Conservation (phyloP, 2,329 filamentous ascomycete species). For the Alternaria longipes region DNA sequence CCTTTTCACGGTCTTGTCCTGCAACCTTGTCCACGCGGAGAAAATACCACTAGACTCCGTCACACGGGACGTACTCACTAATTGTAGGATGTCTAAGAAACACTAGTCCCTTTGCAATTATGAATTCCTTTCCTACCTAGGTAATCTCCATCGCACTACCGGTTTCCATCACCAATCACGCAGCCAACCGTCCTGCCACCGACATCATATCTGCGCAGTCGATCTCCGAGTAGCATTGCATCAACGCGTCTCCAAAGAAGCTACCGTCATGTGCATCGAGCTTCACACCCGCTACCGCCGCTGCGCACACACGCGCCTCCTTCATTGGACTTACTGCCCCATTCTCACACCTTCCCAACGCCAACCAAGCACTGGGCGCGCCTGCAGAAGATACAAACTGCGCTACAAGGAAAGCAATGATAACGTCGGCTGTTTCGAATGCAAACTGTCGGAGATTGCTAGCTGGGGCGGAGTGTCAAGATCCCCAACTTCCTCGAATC, state of each 20-base stretch:
- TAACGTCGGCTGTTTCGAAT: not conserved
- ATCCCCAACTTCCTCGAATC: not conserved
- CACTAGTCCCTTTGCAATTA: too few species aligned
- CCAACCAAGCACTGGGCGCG: slow-evolving; percentile 9
- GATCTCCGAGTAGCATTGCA: not conserved
- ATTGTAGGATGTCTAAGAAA: too few species aligned
- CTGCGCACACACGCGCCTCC: slow-evolving; percentile 22
- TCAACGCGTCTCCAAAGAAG: not conserved
- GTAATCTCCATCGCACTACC: not conserved
- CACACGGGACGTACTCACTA: not conserved
- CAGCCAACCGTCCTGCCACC: not conserved
- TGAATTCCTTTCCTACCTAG: not conserved
- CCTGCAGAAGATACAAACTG: slow-evolving; percentile 16
- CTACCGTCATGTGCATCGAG: slow-evolving; percentile 25
- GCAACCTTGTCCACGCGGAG: not conserved
- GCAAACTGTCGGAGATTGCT: not conserved
- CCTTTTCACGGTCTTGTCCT: not conserved
- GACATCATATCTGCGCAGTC: not conserved
- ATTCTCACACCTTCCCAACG: slow-evolving; percentile 7
- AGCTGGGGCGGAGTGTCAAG: not conserved
- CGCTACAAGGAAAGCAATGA: slow-evolving; percentile 11
- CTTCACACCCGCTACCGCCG: slow-evolving; percentile 14
- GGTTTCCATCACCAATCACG: not conserved
- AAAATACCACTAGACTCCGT: not conserved
- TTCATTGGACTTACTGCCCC: slow-evolving; percentile 26